Evolutionary conservation across 768 basidiomycete genomes (phyloP).

Genomic region (Polyporus arcularius): DNA sequence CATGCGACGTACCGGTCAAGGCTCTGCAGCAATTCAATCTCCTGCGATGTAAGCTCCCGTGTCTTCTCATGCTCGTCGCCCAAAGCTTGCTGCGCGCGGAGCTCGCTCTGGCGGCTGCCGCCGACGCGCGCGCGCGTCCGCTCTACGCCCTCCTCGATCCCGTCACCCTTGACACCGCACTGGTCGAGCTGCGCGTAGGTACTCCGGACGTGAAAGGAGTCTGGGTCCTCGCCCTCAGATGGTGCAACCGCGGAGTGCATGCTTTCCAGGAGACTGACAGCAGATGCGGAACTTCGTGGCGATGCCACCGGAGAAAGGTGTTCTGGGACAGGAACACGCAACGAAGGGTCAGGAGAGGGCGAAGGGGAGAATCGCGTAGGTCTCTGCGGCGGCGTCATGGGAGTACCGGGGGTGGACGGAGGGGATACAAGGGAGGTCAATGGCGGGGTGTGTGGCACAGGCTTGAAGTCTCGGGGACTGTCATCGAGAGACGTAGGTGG

Average conservation of each 20-base stretch:
- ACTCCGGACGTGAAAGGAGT: constrained; percentile 79
- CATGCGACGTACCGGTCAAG: constrained; percentile 77
- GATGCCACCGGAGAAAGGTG: constrained; percentile 28
- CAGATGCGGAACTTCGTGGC: constrained; percentile 38
- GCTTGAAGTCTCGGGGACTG: constrained; percentile 5
- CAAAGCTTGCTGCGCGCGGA: constrained; percentile 56
- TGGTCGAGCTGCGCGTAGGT: constrained; percentile 90
- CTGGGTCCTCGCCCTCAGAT: constrained; percentile 78
- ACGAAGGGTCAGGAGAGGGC: constrained; percentile 19
- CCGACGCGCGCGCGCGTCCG: constrained; percentile 79
- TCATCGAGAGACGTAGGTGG: constrained; percentile 6
- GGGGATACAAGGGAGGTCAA: constrained; percentile 13
- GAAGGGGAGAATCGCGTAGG: constrained; percentile 11
- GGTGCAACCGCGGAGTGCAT: constrained; percentile 60
- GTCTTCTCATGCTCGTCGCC: constrained; percentile 61
- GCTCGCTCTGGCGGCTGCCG: constrained; percentile 55
- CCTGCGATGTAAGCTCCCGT: constrained; percentile 69
- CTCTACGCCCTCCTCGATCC: constrained; percentile 92
- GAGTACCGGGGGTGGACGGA: constrained; percentile 14
- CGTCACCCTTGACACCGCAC: constrained; percentile 92
- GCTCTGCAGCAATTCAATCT: constrained; percentile 67
- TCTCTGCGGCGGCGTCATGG: constrained; percentile 4
- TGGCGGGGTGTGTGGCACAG: constrained; percentile 11
- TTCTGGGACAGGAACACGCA: constrained; percentile 13
- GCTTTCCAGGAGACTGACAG: constrained; percentile 43